Evolutionary conservation across 768 basidiomycete genomes (phyloP).

Genomic region (Boletales sp.): DNA sequence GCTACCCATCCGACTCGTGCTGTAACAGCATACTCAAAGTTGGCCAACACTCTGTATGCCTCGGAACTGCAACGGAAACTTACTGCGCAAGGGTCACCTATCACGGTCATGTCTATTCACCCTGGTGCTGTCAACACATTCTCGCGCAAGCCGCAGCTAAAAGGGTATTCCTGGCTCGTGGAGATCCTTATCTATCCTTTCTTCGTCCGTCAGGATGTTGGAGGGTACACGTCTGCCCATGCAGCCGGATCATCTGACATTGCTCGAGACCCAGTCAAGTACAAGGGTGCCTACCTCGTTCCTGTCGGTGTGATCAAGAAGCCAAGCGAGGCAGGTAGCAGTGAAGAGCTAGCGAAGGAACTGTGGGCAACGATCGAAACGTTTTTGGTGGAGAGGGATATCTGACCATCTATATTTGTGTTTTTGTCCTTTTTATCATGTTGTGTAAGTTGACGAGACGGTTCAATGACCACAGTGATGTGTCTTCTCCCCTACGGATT

Average conservation of each 20-base stretch:
- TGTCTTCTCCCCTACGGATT: too few relatives aligned
- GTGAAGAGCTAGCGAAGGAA: slow-evolving; percentile 25
- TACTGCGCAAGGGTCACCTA: slow-evolving; percentile 19
- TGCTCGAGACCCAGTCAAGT: slow-evolving; percentile 17
- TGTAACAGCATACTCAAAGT: slow-evolving; percentile 44
- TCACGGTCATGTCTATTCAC: slow-evolving; percentile 27
- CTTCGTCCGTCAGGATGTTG: slow-evolving; percentile 16
- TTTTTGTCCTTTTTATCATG: too few relatives aligned
- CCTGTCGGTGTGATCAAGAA: slow-evolving; percentile 19
- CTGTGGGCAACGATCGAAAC: slow-evolving; percentile 27
- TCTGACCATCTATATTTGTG: slow-evolving; percentile 6
- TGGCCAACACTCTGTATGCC: slow-evolving; percentile 48
- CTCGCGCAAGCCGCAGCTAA: slow-evolving; percentile 18
- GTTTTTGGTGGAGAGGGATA: slow-evolving; percentile 20
- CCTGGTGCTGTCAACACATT: slow-evolving; percentile 34
- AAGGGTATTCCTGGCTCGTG: slow-evolving; percentile 18
- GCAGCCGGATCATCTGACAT: slow-evolving; percentile 30
- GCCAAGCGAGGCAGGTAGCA: slow-evolving; percentile 10
- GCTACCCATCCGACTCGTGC: not conserved
- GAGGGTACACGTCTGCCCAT: slow-evolving; percentile 25
- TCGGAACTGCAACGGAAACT: slow-evolving; percentile 48
- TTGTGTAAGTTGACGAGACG: too few relatives aligned
- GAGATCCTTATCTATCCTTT: slow-evolving; percentile 17
- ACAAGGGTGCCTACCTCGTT: slow-evolving; percentile 30
- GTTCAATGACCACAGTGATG: too few relatives aligned